phyloP scores from a whole-genome alignment of 73 alveolate genomes.

The Paramecium sonneborni region DNA sequence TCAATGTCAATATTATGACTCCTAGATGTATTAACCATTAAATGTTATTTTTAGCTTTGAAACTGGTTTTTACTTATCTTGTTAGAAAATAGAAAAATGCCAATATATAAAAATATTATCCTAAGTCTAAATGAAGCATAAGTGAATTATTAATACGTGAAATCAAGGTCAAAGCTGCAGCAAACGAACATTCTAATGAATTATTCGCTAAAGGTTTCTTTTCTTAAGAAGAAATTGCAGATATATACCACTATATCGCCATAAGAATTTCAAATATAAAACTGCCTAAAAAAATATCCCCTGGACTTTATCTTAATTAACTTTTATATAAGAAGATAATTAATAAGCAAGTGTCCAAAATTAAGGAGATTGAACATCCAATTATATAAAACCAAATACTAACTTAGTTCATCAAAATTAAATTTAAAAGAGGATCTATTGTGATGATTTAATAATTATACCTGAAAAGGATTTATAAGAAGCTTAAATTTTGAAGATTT shows the following conservation, averaged over 20 bases:
- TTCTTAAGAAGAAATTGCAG: neutral
- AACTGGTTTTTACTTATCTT: slow-evolving; percentile 5
- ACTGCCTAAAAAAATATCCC: slow-evolving; percentile 37
- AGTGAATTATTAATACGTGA: neutral
- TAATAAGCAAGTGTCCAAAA: neutral
- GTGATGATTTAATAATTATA: neutral
- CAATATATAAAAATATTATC: neutral
- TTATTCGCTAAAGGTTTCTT: neutral
- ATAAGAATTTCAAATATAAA: slow-evolving; percentile 25
- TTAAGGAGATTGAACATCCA: slow-evolving; percentile 26
- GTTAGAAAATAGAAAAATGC: slow-evolving; percentile 15
- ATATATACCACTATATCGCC: neutral
- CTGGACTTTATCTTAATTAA: slow-evolving; percentile 33
- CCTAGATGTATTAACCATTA: slow-evolving; percentile 5
- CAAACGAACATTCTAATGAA: neutral
- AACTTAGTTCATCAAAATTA: neutral
- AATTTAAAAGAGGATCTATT: neutral
- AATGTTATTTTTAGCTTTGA: neutral
- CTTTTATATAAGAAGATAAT: neutral
- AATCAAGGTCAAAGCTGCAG: neutral
- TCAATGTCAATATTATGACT: neutral
- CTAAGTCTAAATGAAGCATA: neutral
- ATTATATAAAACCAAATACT: slow-evolving; percentile 34
- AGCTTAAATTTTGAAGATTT: neutral
- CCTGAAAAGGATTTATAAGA: neutral